phyloP scores from a whole-genome alignment of 2,329 filamentous ascomycete genomes.

The Orbilia blumenaviensis region DNA sequence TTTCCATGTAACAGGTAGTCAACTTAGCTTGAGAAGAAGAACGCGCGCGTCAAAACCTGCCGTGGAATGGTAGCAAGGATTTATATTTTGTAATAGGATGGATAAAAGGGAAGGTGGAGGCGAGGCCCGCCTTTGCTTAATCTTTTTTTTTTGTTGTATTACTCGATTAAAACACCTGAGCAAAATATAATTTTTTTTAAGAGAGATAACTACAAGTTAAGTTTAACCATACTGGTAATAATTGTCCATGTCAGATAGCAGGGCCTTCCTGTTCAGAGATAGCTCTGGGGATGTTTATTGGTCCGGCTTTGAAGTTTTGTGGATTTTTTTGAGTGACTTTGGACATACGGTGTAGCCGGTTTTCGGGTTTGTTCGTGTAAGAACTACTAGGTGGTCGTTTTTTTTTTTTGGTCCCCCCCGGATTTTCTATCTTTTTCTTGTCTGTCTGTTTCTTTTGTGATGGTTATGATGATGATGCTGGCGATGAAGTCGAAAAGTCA shows the following conservation, averaged over 20 bases:
- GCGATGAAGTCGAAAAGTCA: no score
- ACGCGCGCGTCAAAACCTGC: slow-evolving; percentile 1
- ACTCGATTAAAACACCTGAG: slow-evolving; percentile 37
- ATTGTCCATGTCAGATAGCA: slow-evolving; percentile 11
- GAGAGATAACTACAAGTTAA: neutral
- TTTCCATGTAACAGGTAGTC: no score
- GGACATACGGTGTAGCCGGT: no score
- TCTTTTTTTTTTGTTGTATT: no score
- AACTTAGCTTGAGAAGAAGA: neutral
- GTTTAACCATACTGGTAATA: neutral
- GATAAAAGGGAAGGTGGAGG: slow-evolving; percentile 23
- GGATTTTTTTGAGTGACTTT: neutral
- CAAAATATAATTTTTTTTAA: slow-evolving; percentile 8
- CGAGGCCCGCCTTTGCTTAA: slow-evolving; percentile 30
- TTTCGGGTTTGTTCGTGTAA: no score
- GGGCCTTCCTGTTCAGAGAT: slow-evolving; percentile 27
- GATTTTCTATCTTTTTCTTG: no score
- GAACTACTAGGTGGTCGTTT: no score
- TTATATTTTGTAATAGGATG: no score
- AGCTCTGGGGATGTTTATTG: slow-evolving; percentile 33
- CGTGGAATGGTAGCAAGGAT: no score
- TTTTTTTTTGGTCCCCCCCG: no score
- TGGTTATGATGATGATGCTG: no score
- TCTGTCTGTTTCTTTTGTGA: no score
- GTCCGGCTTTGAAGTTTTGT: neutral